Percentiles rank a stretch among this genome's conserved stretches.
Conservation (phyloP, 2,329 filamentous ascomycete genomes). For the Cladophialophora bantiana region DNA sequence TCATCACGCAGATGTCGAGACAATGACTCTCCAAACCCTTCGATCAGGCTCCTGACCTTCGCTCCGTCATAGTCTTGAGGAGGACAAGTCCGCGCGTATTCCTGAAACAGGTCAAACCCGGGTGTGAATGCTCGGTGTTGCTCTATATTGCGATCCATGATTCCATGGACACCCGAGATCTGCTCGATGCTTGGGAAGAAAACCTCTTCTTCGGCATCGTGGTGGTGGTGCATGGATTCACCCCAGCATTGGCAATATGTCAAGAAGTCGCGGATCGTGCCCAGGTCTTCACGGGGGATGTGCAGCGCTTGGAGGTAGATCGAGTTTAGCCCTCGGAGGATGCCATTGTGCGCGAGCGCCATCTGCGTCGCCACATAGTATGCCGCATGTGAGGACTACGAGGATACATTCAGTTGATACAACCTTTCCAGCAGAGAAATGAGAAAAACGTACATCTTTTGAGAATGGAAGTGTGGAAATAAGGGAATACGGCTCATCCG, state of each 20-base stretch:
- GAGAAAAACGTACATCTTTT: slow-evolving; percentile 1
- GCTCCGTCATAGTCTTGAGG: slow-evolving; percentile 39
- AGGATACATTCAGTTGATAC: neutral
- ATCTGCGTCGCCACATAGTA: slow-evolving; percentile 48
- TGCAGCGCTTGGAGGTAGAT: slow-evolving; percentile 45
- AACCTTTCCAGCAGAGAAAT: neutral
- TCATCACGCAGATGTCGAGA: slow-evolving; percentile 41
- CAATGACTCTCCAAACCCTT: slow-evolving; percentile 41
- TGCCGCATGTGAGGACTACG: slow-evolving; percentile 44
- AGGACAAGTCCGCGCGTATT: slow-evolving; percentile 39
- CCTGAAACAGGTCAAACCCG: slow-evolving; percentile 42
- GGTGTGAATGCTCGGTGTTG: slow-evolving; percentile 45
- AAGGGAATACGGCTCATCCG: slow-evolving; percentile 3
- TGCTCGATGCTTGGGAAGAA: slow-evolving; percentile 46
- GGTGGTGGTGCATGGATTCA: slow-evolving; percentile 46
- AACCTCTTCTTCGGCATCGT: slow-evolving; percentile 44
- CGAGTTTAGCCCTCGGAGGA: slow-evolving; percentile 48
- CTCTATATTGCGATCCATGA: slow-evolving; percentile 46
- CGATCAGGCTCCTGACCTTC: slow-evolving; percentile 38
- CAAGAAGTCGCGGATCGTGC: slow-evolving; percentile 43
- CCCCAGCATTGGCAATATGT: slow-evolving; percentile 44
- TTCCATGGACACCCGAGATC: slow-evolving; percentile 40
- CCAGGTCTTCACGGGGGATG: slow-evolving; percentile 37
- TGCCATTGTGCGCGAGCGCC: slow-evolving; percentile 47
- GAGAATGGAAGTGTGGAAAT: slow-evolving; percentile 7